Base-by-base conservation (phyloP, 352 stramenopile species). In the Salisapilia sapeloensis region DNA sequence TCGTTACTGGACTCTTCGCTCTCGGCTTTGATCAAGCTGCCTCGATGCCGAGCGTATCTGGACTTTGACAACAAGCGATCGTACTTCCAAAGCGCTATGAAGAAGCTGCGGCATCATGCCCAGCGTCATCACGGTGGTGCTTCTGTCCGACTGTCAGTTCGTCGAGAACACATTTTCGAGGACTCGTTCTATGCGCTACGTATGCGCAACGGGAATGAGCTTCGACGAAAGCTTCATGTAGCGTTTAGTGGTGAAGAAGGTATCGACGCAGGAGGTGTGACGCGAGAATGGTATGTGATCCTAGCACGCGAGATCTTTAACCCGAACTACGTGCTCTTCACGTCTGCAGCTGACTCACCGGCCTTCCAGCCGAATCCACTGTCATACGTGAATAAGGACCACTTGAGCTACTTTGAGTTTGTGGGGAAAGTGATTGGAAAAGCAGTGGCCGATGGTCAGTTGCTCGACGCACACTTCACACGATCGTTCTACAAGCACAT, bases 281-380 rank as follows among this genome's bases (percentile, higher is more conserved):
- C 94, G 20, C 67, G 95, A 29, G 96, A 99, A 67, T 99, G 96
- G 65, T 96, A 98, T 58, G 92, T 91, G 44, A 98, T 99, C 55
- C 56, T 99, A 19, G 92, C 94, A 3, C 96, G 96, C 44, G 94
- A 99, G 56, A 99, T 99, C 47, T 99, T 99, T 64, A 99, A 99
- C 57, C 93, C 95, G 30, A 98, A 99, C 54, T 99, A 99, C 60
- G 94, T 95, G 36, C 58, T 99, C 1, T 99, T 99, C 63, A 98
- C 93, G 26, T 96, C 93, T 13, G 95, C 94, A 3, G 93, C 95
- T 15, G 96, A 99, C 62, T 97, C 94, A 8, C 94, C 91, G 30
- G 99, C 95, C 6, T 99, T 99, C 59, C 95, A 99, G 53, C 95
- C 95, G 4, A 99, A 99, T 55, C 92, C 93, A 32, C 75, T 98